These are phyloP conservation scores for Fusarium tanahbumbuense DNA, from an alignment of 2,329 filamentous ascomycete genomes.

Conservation along the genomic window DNA sequence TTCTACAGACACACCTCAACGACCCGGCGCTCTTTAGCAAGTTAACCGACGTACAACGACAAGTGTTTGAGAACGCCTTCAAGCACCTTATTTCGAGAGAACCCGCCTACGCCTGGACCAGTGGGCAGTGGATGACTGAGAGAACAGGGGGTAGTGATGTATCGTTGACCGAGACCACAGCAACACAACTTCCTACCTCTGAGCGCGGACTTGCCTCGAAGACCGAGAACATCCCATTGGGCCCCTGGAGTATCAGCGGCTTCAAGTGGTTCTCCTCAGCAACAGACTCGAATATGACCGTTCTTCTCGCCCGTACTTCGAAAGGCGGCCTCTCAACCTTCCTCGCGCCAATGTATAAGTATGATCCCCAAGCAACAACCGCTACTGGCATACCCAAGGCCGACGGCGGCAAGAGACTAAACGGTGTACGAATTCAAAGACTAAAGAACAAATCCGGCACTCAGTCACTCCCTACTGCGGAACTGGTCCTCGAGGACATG, in stretches of 20 bases:
- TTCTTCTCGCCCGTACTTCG: conserved; percentile 71
- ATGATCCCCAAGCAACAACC: conserved; percentile 50
- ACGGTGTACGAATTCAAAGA: conserved; percentile 75
- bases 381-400: conserved; percentile 41
- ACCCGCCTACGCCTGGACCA: conserved; percentile 69
- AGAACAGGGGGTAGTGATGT: conserved; percentile 76
- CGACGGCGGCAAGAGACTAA: conserved; percentile 61
- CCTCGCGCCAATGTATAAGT: conserved; percentile 69
- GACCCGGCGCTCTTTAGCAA: conserved; percentile 43
- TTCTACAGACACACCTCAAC: conserved; percentile 60
- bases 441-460: conserved; percentile 81
- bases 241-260: conserved; percentile 70
- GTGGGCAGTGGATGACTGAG: conserved; percentile 84
- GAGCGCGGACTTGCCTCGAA: conserved; percentile 27
- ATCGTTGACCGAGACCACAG: conserved; percentile 73
- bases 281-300: conserved; percentile 60
- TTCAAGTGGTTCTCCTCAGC: conserved; percentile 70
- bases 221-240: conserved; percentile 54
- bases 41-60: conserved; percentile 48
- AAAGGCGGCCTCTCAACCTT: conserved; percentile 57
- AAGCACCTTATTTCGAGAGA: conserved; percentile 65
- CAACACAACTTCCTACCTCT: conserved; percentile 47
- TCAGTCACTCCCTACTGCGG: conserved; percentile 75
- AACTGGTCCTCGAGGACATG: conserved; percentile 73
- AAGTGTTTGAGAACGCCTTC: conserved; percentile 65